These are phyloP conservation scores for Phaeotremella skinneri DNA, from an alignment of 768 basidiomycete species.

Conservation along the genomic window DNA sequence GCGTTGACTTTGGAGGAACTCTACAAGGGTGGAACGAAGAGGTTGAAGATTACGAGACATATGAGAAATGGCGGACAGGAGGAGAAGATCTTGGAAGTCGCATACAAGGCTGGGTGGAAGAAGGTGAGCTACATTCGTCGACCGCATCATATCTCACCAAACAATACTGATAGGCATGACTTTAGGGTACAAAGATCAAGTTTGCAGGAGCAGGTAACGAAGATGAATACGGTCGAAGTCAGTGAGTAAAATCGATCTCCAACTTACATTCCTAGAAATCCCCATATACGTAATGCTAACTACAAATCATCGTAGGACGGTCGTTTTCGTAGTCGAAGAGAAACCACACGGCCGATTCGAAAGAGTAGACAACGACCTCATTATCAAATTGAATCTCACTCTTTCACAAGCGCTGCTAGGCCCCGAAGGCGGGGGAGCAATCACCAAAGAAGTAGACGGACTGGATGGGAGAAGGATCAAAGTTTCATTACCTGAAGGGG, in stretches of 20 bases:
- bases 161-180: too few species aligned
- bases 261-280: slow-evolving; percentile 68
- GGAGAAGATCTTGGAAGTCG: slow-evolving; percentile 91
- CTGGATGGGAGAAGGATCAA: slow-evolving; percentile 79
- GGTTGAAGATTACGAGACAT: slow-evolving; percentile 77
- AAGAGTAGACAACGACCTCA: slow-evolving; percentile 76
- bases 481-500: slow-evolving; percentile 61
- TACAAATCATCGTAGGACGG: slow-evolving; percentile 59
- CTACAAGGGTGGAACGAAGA: slow-evolving; percentile 79
- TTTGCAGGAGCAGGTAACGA: slow-evolving; percentile 74
- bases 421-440: slow-evolving; percentile 52
- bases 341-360: slow-evolving; percentile 77
- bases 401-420: slow-evolving; percentile 81
- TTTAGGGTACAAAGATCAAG: slow-evolving; percentile 79
- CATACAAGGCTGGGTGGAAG: slow-evolving; percentile 82
- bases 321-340: slow-evolving; percentile 95
- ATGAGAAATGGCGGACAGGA: slow-evolving; percentile 71
- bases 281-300: not conserved
- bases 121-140: slow-evolving; percentile 66
- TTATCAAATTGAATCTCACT: slow-evolving; percentile 62
- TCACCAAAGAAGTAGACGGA: slow-evolving; percentile 65
- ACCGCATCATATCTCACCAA: too few species aligned
- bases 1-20: slow-evolving; percentile 83
- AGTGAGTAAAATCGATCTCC: slow-evolving; percentile 62
- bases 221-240: slow-evolving; percentile 48